Conservation (phyloP, 2,329 filamentous ascomycete genomes). For the Alternaria solani region DNA sequence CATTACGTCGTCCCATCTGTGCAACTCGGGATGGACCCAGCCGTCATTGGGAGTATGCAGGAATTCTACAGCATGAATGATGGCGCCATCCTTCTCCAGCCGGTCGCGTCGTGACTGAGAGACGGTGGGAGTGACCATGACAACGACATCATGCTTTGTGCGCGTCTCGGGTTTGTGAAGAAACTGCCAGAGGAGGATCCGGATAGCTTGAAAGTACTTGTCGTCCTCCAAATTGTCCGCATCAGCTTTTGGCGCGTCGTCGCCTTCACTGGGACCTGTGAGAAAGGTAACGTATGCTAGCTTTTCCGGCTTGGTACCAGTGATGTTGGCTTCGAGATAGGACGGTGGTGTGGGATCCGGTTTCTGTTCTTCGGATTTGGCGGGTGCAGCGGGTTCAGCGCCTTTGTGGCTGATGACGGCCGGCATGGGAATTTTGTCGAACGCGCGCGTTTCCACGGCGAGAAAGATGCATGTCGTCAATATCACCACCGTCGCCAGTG, state of each 20-base stretch:
- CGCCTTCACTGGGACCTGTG: conserved; percentile 22
- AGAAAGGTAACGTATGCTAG: conserved; percentile 39
- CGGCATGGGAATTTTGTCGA: background rate
- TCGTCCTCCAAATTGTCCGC: conserved; percentile 28
- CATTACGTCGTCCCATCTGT: conserved; percentile 48
- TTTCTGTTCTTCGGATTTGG: background rate
- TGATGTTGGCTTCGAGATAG: background rate
- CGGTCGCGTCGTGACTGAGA: conserved; percentile 26
- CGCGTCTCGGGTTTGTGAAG: conserved; percentile 34
- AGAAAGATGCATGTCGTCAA: background rate
- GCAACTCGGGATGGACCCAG: conserved; percentile 25
- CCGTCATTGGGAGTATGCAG: conserved; percentile 25
- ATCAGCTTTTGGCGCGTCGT: conserved; percentile 8
- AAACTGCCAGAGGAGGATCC: conserved; percentile 45
- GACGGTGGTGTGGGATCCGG: background rate
- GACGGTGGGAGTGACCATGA: conserved; percentile 39
- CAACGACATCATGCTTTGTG: conserved; percentile 35
- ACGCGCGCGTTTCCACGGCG: background rate
- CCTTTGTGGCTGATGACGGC: background rate
- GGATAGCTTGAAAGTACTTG: conserved; percentile 38
- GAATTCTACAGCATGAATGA: conserved; percentile 34
- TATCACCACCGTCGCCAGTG: background rate
- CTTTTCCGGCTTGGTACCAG: conserved; percentile 4
- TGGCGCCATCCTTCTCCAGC: conserved; percentile 39
- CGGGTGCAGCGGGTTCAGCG: background rate